These are phyloP conservation scores for Phoenix dactylifera DNA, from an alignment of 176 grass and related monocot genomes.

Conservation along the genomic window DNA sequence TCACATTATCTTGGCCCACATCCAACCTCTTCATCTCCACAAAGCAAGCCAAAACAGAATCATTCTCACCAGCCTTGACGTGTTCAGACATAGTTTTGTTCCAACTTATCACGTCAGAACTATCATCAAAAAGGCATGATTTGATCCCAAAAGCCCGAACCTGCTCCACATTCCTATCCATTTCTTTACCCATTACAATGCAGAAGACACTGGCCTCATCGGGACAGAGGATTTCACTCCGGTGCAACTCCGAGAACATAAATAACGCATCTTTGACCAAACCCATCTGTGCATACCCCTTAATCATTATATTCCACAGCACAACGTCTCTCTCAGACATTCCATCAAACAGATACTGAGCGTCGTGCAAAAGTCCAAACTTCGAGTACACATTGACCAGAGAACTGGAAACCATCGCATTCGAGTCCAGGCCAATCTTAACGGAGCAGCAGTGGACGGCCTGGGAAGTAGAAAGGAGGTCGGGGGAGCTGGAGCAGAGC, in stretches of 20 bases:
- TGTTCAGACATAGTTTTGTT: conserved; percentile 16
- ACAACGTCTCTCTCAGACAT: conserved; percentile 21
- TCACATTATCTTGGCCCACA: conserved; percentile 17
- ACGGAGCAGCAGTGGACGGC: conserved; percentile 11
- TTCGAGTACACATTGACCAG: conserved; percentile 17
- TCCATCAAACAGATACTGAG: conserved; percentile 12
- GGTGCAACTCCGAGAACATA: conserved; percentile 15
- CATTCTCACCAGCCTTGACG: conserved; percentile 9
- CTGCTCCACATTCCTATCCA: background rate
- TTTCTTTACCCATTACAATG: conserved; percentile 5
- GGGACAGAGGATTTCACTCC: conserved; percentile 3
- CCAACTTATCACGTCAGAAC: conserved; percentile 12
- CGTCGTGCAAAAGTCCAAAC: conserved; percentile 13
- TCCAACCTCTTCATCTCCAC: conserved; percentile 12
- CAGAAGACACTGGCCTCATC: conserved; percentile 7
- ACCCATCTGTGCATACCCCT: conserved; percentile 9
- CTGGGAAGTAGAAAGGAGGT: conserved; percentile 6
- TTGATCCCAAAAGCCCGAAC: conserved; percentile 22
- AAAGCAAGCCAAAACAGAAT: conserved; percentile 8
- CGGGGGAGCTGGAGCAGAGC: conserved; percentile 4
- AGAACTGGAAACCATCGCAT: conserved; percentile 22
- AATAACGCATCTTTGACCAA: conserved; percentile 1
- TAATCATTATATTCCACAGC: conserved; percentile 27
- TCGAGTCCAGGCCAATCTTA: conserved; percentile 8
- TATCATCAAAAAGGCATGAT: conserved; percentile 4